These are phyloP conservation scores for Bertia moriformis DNA, from an alignment of 2,329 filamentous ascomycete species.

Conservation along the genomic window DNA sequence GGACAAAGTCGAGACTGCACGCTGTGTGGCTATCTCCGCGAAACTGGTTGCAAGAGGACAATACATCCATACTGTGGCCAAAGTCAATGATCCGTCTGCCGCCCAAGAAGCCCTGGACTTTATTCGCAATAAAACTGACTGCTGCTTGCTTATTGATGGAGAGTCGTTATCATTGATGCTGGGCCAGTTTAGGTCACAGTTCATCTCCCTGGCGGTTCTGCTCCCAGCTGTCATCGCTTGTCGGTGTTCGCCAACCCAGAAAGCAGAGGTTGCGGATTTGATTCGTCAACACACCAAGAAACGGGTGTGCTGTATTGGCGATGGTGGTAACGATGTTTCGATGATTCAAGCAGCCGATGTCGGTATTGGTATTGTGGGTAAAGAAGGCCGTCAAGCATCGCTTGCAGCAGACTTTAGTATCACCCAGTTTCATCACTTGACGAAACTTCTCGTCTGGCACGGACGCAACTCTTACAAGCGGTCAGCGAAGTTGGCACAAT, in stretches of 20 bases:
- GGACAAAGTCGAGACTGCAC: slow-evolving; percentile 94
- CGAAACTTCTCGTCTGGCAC: slow-evolving; percentile 97
- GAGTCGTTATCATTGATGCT: slow-evolving; percentile 78
- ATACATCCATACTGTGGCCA: slow-evolving; percentile 85
- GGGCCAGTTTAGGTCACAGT: slow-evolving; percentile 61
- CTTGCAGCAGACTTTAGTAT: slow-evolving; percentile 94
- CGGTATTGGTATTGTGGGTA: slow-evolving; percentile 93
- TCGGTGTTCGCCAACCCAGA: slow-evolving; percentile 91
- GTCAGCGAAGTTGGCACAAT: slow-evolving; percentile 86
- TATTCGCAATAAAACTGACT: slow-evolving; percentile 72
- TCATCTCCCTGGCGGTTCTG: slow-evolving; percentile 75
- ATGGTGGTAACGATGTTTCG: slow-evolving; percentile 93
- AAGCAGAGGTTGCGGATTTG: slow-evolving; percentile 80
- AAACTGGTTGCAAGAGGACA: slow-evolving; percentile 88
- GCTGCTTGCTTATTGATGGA: slow-evolving; percentile 83
- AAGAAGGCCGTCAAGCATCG: slow-evolving; percentile 88
- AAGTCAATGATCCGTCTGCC: slow-evolving; percentile 67
- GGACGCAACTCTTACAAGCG: slow-evolving; percentile 95
- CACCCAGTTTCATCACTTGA: slow-evolving; percentile 84
- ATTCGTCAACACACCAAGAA: slow-evolving; percentile 89
- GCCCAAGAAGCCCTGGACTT: slow-evolving; percentile 83
- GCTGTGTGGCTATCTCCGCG: slow-evolving; percentile 87
- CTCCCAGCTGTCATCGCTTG: slow-evolving; percentile 90
- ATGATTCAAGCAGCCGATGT: slow-evolving; percentile 99
- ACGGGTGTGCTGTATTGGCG: slow-evolving; percentile 90